Percentiles rank a stretch among this genome's conserved stretches.
Evolutionary conservation across 305 asterid species (phyloP).

Genomic region (Solanum hybrid): DNA sequence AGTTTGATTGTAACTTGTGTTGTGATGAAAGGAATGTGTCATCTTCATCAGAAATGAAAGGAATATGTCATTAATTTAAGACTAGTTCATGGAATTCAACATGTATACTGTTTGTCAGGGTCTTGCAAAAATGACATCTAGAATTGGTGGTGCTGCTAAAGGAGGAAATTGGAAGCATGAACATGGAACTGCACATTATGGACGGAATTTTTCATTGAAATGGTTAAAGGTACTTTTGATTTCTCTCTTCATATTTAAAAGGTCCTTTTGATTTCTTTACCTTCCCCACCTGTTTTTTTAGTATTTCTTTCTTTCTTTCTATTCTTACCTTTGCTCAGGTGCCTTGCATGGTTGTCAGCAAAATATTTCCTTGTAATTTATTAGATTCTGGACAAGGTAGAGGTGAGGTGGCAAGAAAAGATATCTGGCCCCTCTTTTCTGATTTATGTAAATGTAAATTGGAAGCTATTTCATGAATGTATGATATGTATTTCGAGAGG

Average conservation of each 20-base stretch:
- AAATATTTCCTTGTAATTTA: neutral
- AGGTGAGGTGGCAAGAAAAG: neutral
- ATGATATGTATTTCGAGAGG: neutral
- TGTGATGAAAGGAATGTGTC: neutral
- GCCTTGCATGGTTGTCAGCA: neutral
- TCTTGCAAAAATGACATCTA: conserved; percentile 85
- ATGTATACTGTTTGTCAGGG: conserved; percentile 34
- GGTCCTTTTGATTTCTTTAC: neutral
- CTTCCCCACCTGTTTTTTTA: neutral
- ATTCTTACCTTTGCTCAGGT: neutral
- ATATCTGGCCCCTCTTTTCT: neutral
- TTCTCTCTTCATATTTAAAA: neutral
- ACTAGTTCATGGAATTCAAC: neutral
- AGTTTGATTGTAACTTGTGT: neutral
- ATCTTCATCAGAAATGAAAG: neutral
- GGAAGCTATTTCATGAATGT: neutral
- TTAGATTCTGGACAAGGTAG: neutral
- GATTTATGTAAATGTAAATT: neutral
- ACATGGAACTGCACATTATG: conserved; percentile 94
- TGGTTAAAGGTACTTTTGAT: conserved; percentile 71
- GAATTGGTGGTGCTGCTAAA: conserved; percentile 71
- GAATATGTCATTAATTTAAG: neutral
- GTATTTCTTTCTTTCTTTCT: neutral
- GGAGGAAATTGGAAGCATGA: conserved; percentile 99
- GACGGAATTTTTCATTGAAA: conserved; percentile 82